Percentiles rank a stretch among this genome's conserved stretches.
Conservation (phyloP, 2,329 filamentous ascomycete species). For the Dissoconium aciculare region DNA sequence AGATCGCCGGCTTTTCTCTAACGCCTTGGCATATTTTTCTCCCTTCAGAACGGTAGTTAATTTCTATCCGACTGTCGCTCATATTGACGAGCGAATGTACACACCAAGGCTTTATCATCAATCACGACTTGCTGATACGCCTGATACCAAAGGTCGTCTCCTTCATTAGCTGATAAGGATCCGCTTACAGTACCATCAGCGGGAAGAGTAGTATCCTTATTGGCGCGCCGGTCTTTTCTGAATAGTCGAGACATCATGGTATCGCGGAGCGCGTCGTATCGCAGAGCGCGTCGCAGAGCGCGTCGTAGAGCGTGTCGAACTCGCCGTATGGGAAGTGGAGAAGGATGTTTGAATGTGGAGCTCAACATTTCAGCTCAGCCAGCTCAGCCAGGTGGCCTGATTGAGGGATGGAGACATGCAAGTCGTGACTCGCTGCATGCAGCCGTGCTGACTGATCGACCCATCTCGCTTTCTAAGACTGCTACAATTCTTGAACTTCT, state of each 20-base stretch:
- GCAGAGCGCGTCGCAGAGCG: neutral
- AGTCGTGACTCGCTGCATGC: constrained; percentile 1
- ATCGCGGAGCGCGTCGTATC: constrained; percentile 1
- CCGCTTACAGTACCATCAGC: constrained; percentile 1
- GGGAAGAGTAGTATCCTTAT: neutral
- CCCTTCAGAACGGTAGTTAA: neutral
- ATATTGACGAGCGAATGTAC: neutral
- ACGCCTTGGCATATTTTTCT: constrained; percentile 1
- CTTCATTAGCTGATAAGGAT: constrained; percentile 1
- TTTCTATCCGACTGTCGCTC: neutral
- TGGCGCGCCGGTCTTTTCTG: neutral
- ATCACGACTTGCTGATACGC: neutral
- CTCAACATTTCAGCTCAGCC: constrained; percentile 1
- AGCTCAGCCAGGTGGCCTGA: neutral
- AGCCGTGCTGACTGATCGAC: neutral
- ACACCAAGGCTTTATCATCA: neutral
- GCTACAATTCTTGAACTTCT: constrained; percentile 1
- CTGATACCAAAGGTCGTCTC: constrained; percentile 1
- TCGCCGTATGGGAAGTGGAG: neutral
- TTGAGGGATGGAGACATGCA: neutral
- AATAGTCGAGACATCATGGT: neutral
- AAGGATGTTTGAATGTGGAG: constrained; percentile 1
- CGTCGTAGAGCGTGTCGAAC: constrained; percentile 1
- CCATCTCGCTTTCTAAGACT: neutral
- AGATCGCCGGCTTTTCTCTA: constrained; percentile 1